phyloP scores from a whole-genome alignment of 257 asterid genomes.

The Schizonepeta tenuifolia region DNA sequence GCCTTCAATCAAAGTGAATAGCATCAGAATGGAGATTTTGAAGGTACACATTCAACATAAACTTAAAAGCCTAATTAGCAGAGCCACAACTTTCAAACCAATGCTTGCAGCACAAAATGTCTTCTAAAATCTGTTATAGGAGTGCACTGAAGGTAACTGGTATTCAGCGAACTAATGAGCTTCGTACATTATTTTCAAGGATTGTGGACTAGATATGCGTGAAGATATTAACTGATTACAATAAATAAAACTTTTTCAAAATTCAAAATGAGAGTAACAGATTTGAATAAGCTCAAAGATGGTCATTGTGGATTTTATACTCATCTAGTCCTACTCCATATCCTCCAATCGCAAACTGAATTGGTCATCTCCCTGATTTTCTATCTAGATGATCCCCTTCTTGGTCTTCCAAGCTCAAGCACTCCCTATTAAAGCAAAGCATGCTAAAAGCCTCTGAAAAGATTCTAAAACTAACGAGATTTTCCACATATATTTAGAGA shows the following conservation, averaged over 20 bases:
- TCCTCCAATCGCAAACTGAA: background rate
- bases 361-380: constrained; percentile 2
- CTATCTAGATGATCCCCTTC: background rate
- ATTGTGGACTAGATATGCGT: background rate
- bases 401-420: constrained; percentile 12
- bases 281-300: background rate
- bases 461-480: background rate
- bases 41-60: background rate
- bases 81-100: background rate
- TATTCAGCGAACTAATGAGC: background rate
- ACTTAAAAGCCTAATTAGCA: background rate
- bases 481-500: background rate
- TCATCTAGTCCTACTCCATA: background rate
- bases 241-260: background rate
- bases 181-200: background rate
- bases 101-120: background rate
- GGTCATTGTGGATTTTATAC: background rate
- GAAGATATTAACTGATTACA: background rate
- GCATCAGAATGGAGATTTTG: background rate
- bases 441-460: background rate
- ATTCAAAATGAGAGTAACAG: background rate
- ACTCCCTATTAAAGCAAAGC: background rate
- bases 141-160: background rate
- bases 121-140: background rate
- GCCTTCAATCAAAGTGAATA: background rate